Evolutionary conservation across 768 basidiomycete species (phyloP), one percentile per base, ranked within the genome.

Genomic region (Kwoniella sp.): DNA sequence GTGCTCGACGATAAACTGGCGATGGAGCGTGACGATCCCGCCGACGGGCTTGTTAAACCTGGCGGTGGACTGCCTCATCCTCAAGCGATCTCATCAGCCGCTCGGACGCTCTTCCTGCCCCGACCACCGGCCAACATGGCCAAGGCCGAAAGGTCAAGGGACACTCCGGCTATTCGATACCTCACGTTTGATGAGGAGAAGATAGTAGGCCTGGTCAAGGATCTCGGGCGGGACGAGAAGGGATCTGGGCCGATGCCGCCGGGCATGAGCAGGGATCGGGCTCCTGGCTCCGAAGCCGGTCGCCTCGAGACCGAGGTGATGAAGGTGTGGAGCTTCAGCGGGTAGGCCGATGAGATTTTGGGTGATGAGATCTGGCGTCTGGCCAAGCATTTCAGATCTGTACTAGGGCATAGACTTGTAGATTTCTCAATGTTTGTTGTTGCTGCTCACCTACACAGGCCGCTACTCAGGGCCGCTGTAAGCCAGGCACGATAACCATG

Each of bases 131-230:
- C 44, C 10, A 53, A 53, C 17, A 27, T 37, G 9, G 23, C n/a
- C 11, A 28, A 19, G 12, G 22, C 14, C 14, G 29, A 36, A 19
- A 45, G 27, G 38, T 28, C 25, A 23, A 42, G 10, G 3, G n/a
- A 37, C 39, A 20, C n/a, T n/a, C 57, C 60, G 1, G 56, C 56
- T 9, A 68, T 65, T 12, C 37, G 56, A 41, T 57, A 65, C 34
- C 46, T 74, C 28, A 65, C 65, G 1, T 74, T 74, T 56, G 71
- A 74, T 32, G 70, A 74, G 42, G 67, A 74, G 64, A 70, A 67
- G 56, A 74, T 74, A 28, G 73, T 71, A 1, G 73, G 70, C 11
- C 41, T 74, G 20, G 59, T 74, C n/a, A 41, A 29, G 6, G 23
- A 22, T 19, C 44, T 44, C 12, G 23, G 25, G 46, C 36, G 36